Percentiles rank a stretch among this genome's conserved stretches.
These are phyloP conservation scores for Heimioporus sp. DNA, from an alignment of 768 basidiomycete species.

Conservation along the genomic window DNA sequence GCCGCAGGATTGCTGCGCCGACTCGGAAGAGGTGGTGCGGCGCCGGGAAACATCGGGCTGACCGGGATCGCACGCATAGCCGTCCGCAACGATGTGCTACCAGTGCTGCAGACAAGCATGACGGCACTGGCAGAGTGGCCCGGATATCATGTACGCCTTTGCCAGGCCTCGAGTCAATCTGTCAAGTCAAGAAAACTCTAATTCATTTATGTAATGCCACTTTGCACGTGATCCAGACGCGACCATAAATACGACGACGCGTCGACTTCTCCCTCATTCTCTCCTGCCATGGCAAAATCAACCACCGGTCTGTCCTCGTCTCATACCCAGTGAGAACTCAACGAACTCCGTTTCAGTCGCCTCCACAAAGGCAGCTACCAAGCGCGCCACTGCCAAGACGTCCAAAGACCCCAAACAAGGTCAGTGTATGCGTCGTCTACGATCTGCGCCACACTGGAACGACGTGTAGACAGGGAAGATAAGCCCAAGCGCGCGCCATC, in stretches of 20 bases:
- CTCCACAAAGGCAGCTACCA: slow-evolving; percentile 56
- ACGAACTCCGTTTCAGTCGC: slow-evolving; percentile 39
- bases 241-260: slow-evolving; percentile 20
- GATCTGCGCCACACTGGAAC: neutral
- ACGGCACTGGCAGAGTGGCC: slow-evolving; percentile 32
- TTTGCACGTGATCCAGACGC: slow-evolving; percentile 29
- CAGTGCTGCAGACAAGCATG: neutral
- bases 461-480: slow-evolving; percentile 35
- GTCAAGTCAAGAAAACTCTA: too few relatives aligned
- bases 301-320: slow-evolving; percentile 40
- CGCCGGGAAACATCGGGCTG: slow-evolving; percentile 67
- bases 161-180: too few relatives aligned
- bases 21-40: slow-evolving; percentile 12
- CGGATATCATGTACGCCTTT: slow-evolving; percentile 35
- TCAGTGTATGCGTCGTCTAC: slow-evolving; percentile 16
- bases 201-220: slow-evolving; percentile 2
- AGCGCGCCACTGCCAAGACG: slow-evolving; percentile 46
- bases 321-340: neutral
- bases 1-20: too few relatives aligned
- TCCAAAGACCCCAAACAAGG: slow-evolving; percentile 38
- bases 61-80: slow-evolving; percentile 76
- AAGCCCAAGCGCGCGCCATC: slow-evolving; percentile 58
- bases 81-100: slow-evolving; percentile 51
- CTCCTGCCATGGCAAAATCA: slow-evolving; percentile 47
- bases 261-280: slow-evolving; percentile 6